Evolutionary conservation across 441 rosid genomes (phyloP).

Genomic region (Theobroma grandiflorum): DNA sequence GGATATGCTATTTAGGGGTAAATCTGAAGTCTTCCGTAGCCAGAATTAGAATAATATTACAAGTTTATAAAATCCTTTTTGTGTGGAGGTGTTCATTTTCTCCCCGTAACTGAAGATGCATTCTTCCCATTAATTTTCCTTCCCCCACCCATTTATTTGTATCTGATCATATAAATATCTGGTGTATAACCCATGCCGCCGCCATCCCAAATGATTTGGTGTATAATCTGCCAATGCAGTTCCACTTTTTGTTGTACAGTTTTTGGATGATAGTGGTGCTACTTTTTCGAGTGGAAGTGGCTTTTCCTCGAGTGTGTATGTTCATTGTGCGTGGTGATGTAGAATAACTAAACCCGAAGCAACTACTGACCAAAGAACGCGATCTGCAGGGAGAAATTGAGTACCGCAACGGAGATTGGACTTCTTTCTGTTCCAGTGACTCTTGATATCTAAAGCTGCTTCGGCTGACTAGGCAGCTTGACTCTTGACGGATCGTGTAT

Average conservation of each 20-base stretch:
- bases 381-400: no score
- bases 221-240: constrained; percentile 32
- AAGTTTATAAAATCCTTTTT: not conserved
- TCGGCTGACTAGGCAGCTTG: no score
- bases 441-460: no score
- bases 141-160: constrained; percentile 34
- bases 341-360: no score
- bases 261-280: not conserved
- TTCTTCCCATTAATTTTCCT: constrained; percentile 17
- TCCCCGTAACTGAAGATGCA: constrained; percentile 21
- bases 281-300: not conserved
- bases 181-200: constrained; percentile 29
- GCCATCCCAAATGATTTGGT: constrained; percentile 19
- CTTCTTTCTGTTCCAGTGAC: no score
- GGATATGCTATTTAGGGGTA: constrained; percentile 64
- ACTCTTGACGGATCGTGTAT: no score
- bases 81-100: not conserved
- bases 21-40: constrained; percentile 64
- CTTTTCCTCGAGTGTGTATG: not conserved
- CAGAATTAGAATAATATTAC: constrained; percentile 40
- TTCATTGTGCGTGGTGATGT: no score
- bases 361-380: no score
- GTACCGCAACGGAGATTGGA: no score
- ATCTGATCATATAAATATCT: constrained; percentile 26
- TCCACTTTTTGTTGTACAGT: constrained; percentile 38